Percentiles rank a stretch among this genome's conserved stretches.
These are phyloP conservation scores for Wickerhamiella dianesei DNA, from an alignment of 805 yeast species.

Conservation along the genomic window DNA sequence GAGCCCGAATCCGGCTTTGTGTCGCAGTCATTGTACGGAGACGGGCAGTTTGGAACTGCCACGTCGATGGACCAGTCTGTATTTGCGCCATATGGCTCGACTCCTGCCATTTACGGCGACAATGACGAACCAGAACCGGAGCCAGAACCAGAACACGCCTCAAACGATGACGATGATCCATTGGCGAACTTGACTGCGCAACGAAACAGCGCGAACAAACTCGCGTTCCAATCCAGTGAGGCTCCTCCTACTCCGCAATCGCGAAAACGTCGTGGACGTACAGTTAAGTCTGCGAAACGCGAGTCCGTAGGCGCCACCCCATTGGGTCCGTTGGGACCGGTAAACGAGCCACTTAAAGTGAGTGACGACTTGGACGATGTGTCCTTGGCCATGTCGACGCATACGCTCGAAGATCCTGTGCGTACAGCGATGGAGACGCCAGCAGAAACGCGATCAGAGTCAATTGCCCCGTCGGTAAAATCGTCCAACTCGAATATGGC, in stretches of 20 bases:
- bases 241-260: neutral
- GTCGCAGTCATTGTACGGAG: neutral
- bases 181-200: neutral
- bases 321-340: neutral
- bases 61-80: neutral
- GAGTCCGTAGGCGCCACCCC: neutral
- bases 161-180: slow-evolving; percentile 2
- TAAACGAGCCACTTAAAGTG: neutral
- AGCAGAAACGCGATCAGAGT: neutral
- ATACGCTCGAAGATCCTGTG: slow-evolving; percentile 1
- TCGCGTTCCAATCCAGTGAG: neutral
- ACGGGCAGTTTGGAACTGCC: neutral
- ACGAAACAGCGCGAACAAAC: neutral
- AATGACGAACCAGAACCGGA: neutral
- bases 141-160: neutral
- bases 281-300: neutral
- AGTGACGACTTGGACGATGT: neutral
- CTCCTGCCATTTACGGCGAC: neutral
- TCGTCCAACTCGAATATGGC: neutral
- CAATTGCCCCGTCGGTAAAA: neutral
- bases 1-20: neutral
- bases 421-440: neutral
- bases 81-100: neutral
- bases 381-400: slow-evolving; percentile 1
- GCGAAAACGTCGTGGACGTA: neutral